Conservation (phyloP, 768 basidiomycete species). For the Leccinum rimulosum region DNA sequence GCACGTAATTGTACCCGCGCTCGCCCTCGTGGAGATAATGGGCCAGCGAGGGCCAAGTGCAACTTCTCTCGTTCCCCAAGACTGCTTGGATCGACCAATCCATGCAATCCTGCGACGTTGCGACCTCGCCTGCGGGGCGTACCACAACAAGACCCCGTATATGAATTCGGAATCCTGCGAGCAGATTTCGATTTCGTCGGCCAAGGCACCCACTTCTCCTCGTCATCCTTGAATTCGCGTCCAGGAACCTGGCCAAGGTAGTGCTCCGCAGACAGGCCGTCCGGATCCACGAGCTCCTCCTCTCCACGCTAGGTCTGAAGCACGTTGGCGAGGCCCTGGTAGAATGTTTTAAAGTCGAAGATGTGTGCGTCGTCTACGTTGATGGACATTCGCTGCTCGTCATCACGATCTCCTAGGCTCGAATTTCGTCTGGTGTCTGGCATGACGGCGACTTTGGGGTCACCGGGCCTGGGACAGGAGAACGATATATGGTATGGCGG, state of each 20-base stretch:
- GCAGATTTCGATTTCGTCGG: neutral
- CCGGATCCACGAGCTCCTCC: constrained; percentile 3
- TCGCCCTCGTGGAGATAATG: constrained; percentile 23
- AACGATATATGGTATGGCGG: neutral
- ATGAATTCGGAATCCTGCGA: neutral
- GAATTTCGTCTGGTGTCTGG: constrained; percentile 5
- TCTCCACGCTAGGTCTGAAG: neutral
- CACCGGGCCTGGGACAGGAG: too few relatives aligned
- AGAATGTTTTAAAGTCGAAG: constrained; percentile 12
- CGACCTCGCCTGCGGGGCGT: neutral
- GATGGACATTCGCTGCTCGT: constrained; percentile 11
- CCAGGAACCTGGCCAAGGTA: neutral
- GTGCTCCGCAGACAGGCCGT: neutral
- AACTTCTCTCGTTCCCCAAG: neutral
- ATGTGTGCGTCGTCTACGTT: constrained; percentile 3
- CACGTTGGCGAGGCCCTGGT: constrained; percentile 9
- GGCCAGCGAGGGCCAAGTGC: neutral
- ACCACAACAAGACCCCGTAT: constrained; percentile 7
- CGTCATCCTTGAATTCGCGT: constrained; percentile 11
- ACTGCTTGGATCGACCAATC: neutral
- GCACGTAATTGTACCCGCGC: constrained; percentile 2
- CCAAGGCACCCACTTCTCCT: constrained; percentile 24
- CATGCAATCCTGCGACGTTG: neutral
- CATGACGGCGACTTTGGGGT: constrained; percentile 1
- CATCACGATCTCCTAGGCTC: neutral